Base-by-base conservation (phyloP, 108 stramenopile genomes). In the Skeletonema tropicum region DNA sequence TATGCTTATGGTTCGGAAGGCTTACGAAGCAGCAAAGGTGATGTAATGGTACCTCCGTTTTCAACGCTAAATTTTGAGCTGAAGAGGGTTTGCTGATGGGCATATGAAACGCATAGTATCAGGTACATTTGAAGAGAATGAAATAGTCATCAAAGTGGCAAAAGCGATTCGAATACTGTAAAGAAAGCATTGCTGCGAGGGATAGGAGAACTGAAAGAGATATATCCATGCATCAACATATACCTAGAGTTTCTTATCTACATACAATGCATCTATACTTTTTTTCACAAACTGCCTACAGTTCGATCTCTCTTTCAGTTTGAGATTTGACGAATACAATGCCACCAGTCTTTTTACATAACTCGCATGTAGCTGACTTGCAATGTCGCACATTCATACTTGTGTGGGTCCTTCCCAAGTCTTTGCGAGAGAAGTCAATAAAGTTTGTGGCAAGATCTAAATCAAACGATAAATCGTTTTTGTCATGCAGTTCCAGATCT, bases 1-100 rank as follows among this genome's bases (percentile, higher is more conserved):
- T 91, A 91, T 73, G 90, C 60, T 2, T 91, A 91, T 57, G 88
- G 88, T 17, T 57, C 71, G 23, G 88, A 89, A 64, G 88, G 90
- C 2, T 83, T 76, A 35, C 69, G 90, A 11, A 76, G 66, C 42
- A 64, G 29, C 6, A 82, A 73, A 38, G 90, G 90, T 9, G 80
- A 82, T 14, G 75, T 86, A 9, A 57, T 89, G 8, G 86, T 91
- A 0, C 90, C 90, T 13, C 88, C 88, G 17, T 91, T 87, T 75
- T 72, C 82, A 13, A 84, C 84, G 11, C 72, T 91, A 17, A 57
- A 70, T 13, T 89, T 91, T 84, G 88, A 91, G 5, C 48, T 78
- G 35, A 71, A 64, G 60, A 55, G 52, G 23, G n/a, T 55, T 23
- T 23, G 52, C 52, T 55, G 23, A 55, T 23, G 10, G 2, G 15